A percentile compares a stretch with the other conserved stretches of the same genome.
Evolutionary conservation across 148 eudicot species (phyloP).

Genomic region (Vaccinium darrowii): DNA sequence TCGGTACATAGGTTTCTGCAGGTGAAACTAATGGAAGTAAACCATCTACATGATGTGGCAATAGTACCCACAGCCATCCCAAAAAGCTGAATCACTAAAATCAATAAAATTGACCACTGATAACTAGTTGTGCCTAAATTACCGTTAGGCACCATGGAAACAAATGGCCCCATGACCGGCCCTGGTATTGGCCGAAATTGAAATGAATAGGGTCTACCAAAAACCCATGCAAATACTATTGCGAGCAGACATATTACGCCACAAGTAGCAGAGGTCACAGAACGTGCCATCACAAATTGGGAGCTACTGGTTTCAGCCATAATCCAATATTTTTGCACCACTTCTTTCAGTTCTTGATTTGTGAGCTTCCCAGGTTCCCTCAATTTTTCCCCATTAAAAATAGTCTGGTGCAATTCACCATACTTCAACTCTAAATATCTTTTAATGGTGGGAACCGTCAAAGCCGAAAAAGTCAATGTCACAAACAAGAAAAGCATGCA

Average conservation of each 20-base stretch:
- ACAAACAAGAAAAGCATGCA: conserved; percentile 12
- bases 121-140: no score
- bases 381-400: not conserved
- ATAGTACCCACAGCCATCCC: conserved; percentile 27
- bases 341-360: conserved; percentile 13
- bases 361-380: not conserved
- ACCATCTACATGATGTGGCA: conserved; percentile 26
- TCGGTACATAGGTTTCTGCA: not conserved
- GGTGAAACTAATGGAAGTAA: conserved; percentile 1
- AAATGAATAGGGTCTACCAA: no score
- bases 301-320: conserved; percentile 28
- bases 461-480: conserved; percentile 9
- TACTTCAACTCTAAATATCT: conserved; percentile 18
- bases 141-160: no score
- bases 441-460: conserved; percentile 18
- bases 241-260: conserved; percentile 13
- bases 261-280: conserved; percentile 17
- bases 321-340: conserved; percentile 24
- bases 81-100: conserved; percentile 11
- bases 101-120: conserved; percentile 18
- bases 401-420: not conserved
- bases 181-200: no score
- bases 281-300: conserved; percentile 33
- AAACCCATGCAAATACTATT: not conserved
- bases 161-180: no score